A percentile compares a stretch with the other conserved stretches of the same genome.
Conservation (phyloP, 257 asterid species). For the Salvia miltiorrhiza region DNA sequence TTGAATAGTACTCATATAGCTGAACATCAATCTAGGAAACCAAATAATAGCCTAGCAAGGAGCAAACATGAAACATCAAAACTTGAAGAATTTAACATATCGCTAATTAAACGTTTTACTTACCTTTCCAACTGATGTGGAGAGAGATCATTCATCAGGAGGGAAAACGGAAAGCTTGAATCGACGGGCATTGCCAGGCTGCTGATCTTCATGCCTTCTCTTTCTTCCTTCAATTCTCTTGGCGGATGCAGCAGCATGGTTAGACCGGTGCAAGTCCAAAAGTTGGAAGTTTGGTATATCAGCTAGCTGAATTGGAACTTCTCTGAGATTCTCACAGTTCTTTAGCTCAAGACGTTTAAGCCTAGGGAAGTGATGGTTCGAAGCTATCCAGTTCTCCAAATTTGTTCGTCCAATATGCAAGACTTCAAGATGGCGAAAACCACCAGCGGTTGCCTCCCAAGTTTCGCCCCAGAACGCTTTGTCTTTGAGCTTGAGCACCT, state of each 20-base stretch:
- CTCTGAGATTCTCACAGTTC: constrained; percentile 26
- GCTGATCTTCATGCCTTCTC: background rate
- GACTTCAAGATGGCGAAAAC: constrained; percentile 26
- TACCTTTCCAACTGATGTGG: background rate
- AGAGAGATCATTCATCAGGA: constrained; percentile 2
- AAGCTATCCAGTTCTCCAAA: constrained; percentile 21
- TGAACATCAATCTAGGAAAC: background rate
- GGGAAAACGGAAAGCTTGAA: constrained; percentile 30
- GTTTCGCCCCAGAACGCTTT: constrained; percentile 26
- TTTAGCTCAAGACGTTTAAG: constrained; percentile 21
- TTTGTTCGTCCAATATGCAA: constrained; percentile 30
- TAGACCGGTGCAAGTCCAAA: constrained; percentile 14
- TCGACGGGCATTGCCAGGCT: background rate
- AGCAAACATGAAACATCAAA: background rate
- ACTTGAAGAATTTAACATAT: too few species aligned
- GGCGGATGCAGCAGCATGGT: constrained; percentile 16
- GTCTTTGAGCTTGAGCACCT: constrained; percentile 30
- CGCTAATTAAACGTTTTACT: too few species aligned
- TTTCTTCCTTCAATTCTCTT: background rate
- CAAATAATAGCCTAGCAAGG: background rate
- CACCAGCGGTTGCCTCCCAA: constrained; percentile 24
- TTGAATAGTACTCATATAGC: background rate
- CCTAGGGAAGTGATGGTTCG: constrained; percentile 27
- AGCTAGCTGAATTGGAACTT: constrained; percentile 21
- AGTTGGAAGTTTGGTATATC: constrained; percentile 20